These are phyloP conservation scores for Cyclostephanos tholiformis DNA, from an alignment of 108 stramenopile species.

Conservation along the genomic window DNA sequence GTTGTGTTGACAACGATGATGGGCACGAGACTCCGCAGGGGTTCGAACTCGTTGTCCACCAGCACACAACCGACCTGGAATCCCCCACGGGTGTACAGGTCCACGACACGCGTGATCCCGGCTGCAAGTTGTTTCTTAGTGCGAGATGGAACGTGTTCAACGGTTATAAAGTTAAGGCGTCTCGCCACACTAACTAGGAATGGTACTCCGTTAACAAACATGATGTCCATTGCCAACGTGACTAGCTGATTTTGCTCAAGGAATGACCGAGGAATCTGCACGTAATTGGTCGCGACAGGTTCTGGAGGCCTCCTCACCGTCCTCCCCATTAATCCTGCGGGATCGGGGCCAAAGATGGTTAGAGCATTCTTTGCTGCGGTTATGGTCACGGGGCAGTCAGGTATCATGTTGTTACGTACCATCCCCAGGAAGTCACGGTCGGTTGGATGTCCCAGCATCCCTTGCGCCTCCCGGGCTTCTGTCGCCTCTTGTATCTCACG, in stretches of 20 bases:
- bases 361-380: slow-evolving; percentile 18
- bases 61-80: slow-evolving; percentile 12
- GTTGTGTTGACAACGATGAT: slow-evolving; percentile 22
- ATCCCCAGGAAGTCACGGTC: slow-evolving; percentile 10
- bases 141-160: slow-evolving; percentile 17
- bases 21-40: not conserved
- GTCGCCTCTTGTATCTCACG: slow-evolving; percentile 6
- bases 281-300: slow-evolving; percentile 17
- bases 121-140: slow-evolving; percentile 3
- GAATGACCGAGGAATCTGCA: slow-evolving; percentile 17
- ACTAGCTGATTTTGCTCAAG: slow-evolving; percentile 24
- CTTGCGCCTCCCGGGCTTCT: not conserved
- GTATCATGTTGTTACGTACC: slow-evolving; percentile 9
- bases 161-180: slow-evolving; percentile 35
- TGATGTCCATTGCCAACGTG: slow-evolving; percentile 32
- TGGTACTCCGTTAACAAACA: slow-evolving; percentile 49
- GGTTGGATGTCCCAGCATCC: slow-evolving; percentile 12
- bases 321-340: slow-evolving; percentile 28
- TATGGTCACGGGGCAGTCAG: slow-evolving; percentile 24
- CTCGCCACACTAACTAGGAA: slow-evolving; percentile 41
- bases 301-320: slow-evolving; percentile 20
- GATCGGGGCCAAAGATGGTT: slow-evolving; percentile 35
- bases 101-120: not conserved
- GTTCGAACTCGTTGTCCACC: slow-evolving; percentile 30
- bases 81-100: slow-evolving; percentile 11